phyloP scores from a whole-genome alignment of 768 basidiomycete species.

The Amanita pseudoporphyria region DNA sequence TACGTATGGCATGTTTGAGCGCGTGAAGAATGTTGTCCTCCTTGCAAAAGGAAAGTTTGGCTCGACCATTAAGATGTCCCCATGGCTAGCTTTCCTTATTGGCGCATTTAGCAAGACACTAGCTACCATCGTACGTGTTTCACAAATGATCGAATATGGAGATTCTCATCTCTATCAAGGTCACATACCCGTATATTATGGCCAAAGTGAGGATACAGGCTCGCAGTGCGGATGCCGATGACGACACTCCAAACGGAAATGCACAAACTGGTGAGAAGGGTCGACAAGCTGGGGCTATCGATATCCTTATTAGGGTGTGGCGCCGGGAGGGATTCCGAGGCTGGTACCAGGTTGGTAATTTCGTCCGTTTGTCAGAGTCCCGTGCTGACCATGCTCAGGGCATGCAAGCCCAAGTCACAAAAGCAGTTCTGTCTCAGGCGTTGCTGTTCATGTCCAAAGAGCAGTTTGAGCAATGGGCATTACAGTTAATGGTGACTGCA shows the following conservation, averaged over 20 bases:
- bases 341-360: conserved; percentile 79
- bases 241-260: conserved; percentile 29
- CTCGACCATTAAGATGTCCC: conserved; percentile 52
- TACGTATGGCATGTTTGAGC: conserved; percentile 92
- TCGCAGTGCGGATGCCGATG: conserved; percentile 50
- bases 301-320: conserved; percentile 64
- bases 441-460: conserved; percentile 97
- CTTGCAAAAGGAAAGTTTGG: conserved; percentile 39
- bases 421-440: conserved; percentile 93
- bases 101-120: conserved; percentile 92
- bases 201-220: conserved; percentile 96
- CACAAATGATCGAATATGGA: neutral
- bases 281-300: conserved; percentile 65
- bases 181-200: conserved; percentile 94
- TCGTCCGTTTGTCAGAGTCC: neutral
- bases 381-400: conserved; percentile 43
- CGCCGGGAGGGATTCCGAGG: conserved; percentile 75
- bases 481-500: conserved; percentile 54
- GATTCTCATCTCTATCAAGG: conserved; percentile 32
- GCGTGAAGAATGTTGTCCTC: conserved; percentile 70
- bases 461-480: conserved; percentile 86
- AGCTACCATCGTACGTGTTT: conserved; percentile 75
- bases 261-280: conserved; percentile 29
- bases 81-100: conserved; percentile 72
- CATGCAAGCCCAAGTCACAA: conserved; percentile 92